Conservation (phyloP, 306 rosid genomes). For the Trichosanthes truncata region DNA sequence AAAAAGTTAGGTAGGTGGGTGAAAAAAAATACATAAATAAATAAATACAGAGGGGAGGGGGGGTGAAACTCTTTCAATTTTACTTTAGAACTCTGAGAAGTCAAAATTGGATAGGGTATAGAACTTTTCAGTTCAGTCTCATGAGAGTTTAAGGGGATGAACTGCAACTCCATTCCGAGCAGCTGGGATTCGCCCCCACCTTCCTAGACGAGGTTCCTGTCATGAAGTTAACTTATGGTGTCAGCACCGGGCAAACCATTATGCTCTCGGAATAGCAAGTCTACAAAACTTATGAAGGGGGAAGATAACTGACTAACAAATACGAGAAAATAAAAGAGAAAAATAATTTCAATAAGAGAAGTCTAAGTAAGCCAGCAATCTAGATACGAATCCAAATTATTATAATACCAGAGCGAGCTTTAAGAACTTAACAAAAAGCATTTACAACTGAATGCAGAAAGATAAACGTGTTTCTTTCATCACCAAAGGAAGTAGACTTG, state of each 20-base stretch:
- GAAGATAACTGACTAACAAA: neutral
- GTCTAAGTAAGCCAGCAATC: neutral
- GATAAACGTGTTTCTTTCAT: neutral
- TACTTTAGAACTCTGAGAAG: conserved; percentile 4
- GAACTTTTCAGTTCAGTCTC: conserved; percentile 19
- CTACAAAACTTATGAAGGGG: neutral
- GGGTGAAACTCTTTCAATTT: neutral
- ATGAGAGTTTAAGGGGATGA: conserved; percentile 51
- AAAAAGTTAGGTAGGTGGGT: neutral
- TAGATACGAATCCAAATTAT: neutral
- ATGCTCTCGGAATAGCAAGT: neutral
- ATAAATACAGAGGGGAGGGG: neutral
- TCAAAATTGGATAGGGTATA: conserved; percentile 48
- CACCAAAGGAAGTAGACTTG: neutral
- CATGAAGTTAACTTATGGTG: neutral
- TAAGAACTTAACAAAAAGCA: neutral
- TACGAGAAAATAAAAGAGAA: neutral
- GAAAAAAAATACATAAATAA: conserved; percentile 1
- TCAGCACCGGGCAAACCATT: neutral
- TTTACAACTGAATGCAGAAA: neutral
- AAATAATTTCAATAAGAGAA: neutral
- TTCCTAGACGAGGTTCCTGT: conserved; percentile 95
- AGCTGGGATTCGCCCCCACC: conserved; percentile 53
- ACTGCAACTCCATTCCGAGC: conserved; percentile 72
- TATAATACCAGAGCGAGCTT: neutral